Percentiles rank a stretch among this genome's conserved stretches.
Conservation (phyloP, 73 alveolate species). For the Paramecium biaurelia region DNA sequence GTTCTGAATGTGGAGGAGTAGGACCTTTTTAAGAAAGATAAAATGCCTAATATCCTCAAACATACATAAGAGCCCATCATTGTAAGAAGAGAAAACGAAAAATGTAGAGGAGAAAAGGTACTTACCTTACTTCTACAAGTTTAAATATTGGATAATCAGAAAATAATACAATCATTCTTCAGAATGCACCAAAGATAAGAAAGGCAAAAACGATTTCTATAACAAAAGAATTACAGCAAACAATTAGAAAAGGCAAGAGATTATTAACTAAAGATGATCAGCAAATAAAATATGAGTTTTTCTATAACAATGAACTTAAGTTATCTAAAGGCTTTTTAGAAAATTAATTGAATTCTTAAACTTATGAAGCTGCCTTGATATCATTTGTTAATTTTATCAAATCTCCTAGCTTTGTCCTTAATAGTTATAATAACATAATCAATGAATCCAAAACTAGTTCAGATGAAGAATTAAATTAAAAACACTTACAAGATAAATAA, state of each 20-base stretch:
- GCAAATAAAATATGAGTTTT: background rate
- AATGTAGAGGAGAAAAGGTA: background rate
- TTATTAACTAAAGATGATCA: background rate
- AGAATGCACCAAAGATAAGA: background rate
- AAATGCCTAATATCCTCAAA: conserved; percentile 3
- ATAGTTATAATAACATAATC: background rate
- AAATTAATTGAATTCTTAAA: background rate
- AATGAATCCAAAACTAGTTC: background rate
- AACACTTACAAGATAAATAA: background rate
- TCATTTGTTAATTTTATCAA: background rate
- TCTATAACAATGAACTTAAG: background rate
- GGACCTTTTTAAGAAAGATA: background rate
- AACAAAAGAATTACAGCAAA: background rate
- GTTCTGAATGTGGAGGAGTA: background rate
- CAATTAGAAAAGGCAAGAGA: background rate
- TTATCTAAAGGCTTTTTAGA: conserved; percentile 7
- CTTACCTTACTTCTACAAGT: background rate
- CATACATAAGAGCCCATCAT: background rate
- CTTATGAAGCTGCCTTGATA: background rate
- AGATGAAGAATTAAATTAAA: background rate
- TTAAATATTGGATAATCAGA: background rate
- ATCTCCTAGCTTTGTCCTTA: background rate
- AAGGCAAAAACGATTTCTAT: background rate
- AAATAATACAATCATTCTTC: background rate
- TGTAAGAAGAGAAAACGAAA: conserved; percentile 3